Conservation (phyloP, 352 stramenopile genomes). For the Pythium dissimile region DNA sequence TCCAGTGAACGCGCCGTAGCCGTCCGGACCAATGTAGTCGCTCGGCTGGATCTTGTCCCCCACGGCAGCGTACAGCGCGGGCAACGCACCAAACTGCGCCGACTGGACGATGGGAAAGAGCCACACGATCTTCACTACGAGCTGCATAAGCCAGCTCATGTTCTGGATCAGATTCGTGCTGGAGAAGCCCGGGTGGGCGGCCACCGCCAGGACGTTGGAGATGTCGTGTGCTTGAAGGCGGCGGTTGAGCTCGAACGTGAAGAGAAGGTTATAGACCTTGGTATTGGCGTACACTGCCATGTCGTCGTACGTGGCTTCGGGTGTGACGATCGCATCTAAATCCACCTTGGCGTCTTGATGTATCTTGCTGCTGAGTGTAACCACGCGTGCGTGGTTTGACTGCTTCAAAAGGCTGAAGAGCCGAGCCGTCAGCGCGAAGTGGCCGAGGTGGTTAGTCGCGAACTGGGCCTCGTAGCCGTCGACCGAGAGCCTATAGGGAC, state of each 20-base stretch:
- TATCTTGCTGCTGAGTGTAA: slow-evolving; percentile 37
- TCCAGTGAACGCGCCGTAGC: not conserved
- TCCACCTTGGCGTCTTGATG: slow-evolving; percentile 31
- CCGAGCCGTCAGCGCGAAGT: slow-evolving; percentile 26
- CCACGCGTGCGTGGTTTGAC: slow-evolving; percentile 15
- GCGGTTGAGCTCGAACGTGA: slow-evolving; percentile 37
- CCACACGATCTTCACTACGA: no score
- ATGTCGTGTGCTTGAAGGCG: slow-evolving; percentile 21
- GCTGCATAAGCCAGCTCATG: no score
- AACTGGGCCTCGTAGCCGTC: not conserved
- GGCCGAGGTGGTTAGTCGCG: not conserved
- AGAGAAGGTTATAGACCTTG: slow-evolving; percentile 46
- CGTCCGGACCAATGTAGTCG: slow-evolving; percentile 18
- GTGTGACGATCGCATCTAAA: slow-evolving; percentile 30
- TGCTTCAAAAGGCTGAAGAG: slow-evolving; percentile 21
- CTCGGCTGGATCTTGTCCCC: no score
- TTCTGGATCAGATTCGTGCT: slow-evolving; percentile 20
- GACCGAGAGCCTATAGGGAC: not conserved
- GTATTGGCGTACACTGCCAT: slow-evolving; percentile 11
- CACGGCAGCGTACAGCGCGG: slow-evolving; percentile 39
- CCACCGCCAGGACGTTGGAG: slow-evolving; percentile 9
- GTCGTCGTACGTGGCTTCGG: slow-evolving; percentile 33
- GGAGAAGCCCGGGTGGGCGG: slow-evolving; percentile 29
- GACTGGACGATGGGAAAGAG: slow-evolving; percentile 19
- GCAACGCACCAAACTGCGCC: slow-evolving; percentile 31